Evolutionary conservation across 2,329 filamentous ascomycete species (phyloP).

Genomic region (Calonectria pauciramosa): DNA sequence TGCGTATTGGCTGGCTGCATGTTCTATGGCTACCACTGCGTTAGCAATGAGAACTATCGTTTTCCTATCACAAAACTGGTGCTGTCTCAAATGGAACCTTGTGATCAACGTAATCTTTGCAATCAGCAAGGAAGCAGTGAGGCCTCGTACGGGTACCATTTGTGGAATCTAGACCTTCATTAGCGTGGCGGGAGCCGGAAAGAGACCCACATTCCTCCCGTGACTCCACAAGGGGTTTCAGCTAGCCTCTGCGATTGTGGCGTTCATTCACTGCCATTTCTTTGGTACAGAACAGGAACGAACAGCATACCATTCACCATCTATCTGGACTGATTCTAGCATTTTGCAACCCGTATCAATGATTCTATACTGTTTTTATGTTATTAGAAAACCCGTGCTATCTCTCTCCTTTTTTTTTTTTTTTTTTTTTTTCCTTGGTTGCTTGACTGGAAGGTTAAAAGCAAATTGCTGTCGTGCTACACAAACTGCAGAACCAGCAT

Average conservation of each 20-base stretch:
- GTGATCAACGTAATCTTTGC: background rate
- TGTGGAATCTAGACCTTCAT: background rate
- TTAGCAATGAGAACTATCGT: background rate
- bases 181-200: background rate
- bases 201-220: background rate
- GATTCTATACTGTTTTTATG: background rate
- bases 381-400: too few relatives aligned
- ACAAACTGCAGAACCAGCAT: too few relatives aligned
- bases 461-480: too few relatives aligned
- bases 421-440: too few relatives aligned
- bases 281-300: too few relatives aligned
- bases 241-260: background rate
- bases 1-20: background rate
- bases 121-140: background rate
- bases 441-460: too few relatives aligned
- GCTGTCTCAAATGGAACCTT: background rate
- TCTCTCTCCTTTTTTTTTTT: too few relatives aligned
- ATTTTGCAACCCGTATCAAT: background rate
- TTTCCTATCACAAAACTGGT: background rate
- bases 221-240: background rate
- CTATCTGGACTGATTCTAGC: background rate
- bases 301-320: background rate
- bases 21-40: background rate
- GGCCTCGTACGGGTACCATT: background rate
- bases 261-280: background rate